Evolutionary conservation across 352 stramenopile species (phyloP).

Genomic region (Phytophthora colocasiae): DNA sequence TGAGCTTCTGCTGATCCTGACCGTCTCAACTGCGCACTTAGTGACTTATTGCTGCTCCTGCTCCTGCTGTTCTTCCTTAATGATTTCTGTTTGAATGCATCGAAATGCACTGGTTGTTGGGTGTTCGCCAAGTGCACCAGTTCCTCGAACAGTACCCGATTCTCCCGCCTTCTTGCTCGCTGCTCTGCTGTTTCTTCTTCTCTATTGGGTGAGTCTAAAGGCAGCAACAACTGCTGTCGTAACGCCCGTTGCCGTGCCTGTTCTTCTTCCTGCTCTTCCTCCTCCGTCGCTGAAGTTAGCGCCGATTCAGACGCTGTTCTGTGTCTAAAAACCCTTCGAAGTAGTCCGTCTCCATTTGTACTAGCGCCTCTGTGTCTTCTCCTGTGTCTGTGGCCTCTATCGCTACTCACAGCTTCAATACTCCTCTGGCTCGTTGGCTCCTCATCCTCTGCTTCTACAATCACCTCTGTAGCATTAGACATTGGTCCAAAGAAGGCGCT

Average conservation of each 20-base stretch:
- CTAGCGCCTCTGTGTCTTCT: slow-evolving; percentile 9
- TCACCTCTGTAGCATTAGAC: slow-evolving; percentile 39
- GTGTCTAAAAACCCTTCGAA: slow-evolving; percentile 28
- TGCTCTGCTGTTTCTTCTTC: slow-evolving; percentile 34
- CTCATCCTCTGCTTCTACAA: slow-evolving; percentile 32
- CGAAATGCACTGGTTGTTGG: slow-evolving; percentile 55
- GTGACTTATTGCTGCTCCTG: slow-evolving; percentile 18
- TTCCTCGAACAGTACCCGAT: slow-evolving; percentile 56
- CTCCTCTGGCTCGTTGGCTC: slow-evolving; percentile 22
- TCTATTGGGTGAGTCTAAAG: slow-evolving; percentile 20
- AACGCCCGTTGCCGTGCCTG: slow-evolving; percentile 6
- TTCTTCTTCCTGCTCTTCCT: neutral
- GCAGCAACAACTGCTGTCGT: slow-evolving; percentile 30
- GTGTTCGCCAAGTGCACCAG: slow-evolving; percentile 69
- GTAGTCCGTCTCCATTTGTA: slow-evolving; percentile 7
- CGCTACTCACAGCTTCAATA: slow-evolving; percentile 16
- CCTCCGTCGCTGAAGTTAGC: slow-evolving; percentile 7
- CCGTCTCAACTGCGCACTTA: slow-evolving; percentile 25
- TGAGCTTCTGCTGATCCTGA: slow-evolving; percentile 30
- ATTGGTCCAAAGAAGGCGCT: slow-evolving; percentile 47
- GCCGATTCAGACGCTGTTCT: slow-evolving; percentile 37
- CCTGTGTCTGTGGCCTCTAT: slow-evolving; percentile 10
- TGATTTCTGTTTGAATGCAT: slow-evolving; percentile 50
- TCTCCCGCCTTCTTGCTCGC: slow-evolving; percentile 47
- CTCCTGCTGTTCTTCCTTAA: slow-evolving; percentile 28